phyloP scores from a whole-genome alignment of 345 rosid genomes.

The Anastatica hierochuntica region DNA sequence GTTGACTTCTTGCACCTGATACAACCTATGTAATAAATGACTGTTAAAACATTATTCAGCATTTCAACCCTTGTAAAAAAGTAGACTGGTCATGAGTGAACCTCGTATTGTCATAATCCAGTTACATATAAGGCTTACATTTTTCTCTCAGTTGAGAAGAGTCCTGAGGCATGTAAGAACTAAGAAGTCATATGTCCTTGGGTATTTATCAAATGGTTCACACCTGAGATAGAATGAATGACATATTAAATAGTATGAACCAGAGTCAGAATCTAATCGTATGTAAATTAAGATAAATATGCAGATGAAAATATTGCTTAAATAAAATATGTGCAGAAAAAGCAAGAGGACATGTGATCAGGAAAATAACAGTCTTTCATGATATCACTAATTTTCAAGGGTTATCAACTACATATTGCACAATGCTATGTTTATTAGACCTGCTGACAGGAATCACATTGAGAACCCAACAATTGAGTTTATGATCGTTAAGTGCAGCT shows the following conservation, averaged over 20 bases:
- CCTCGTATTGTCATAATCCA: neutral
- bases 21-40: neutral
- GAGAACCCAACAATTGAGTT: constrained; percentile 79
- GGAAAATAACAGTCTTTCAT: neutral
- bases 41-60: neutral
- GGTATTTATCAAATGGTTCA: constrained; percentile 94
- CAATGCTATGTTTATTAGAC: constrained; percentile 38
- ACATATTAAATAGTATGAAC: too few relatives aligned
- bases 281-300: too few relatives aligned
- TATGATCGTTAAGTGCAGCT: constrained; percentile 66
- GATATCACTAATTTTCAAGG: neutral
- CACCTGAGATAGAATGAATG: too few relatives aligned
- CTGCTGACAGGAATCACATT: constrained; percentile 90
- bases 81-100: too few relatives aligned
- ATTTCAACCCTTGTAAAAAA: neutral
- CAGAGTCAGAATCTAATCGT: too few relatives aligned
- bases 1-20: constrained; percentile 80
- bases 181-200: constrained; percentile 88
- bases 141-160: constrained; percentile 80
- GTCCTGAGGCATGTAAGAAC: constrained; percentile 86
- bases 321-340: constrained; percentile 4
- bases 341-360: neutral
- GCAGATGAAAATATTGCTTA: too few relatives aligned
- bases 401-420: neutral
- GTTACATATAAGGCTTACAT: constrained; percentile 36